A percentile compares a stretch with the other conserved stretches of the same genome.
Evolutionary conservation across 2,329 filamentous ascomycete genomes (phyloP).

Genomic region (Monilinia vaccinii-corymbosi): DNA sequence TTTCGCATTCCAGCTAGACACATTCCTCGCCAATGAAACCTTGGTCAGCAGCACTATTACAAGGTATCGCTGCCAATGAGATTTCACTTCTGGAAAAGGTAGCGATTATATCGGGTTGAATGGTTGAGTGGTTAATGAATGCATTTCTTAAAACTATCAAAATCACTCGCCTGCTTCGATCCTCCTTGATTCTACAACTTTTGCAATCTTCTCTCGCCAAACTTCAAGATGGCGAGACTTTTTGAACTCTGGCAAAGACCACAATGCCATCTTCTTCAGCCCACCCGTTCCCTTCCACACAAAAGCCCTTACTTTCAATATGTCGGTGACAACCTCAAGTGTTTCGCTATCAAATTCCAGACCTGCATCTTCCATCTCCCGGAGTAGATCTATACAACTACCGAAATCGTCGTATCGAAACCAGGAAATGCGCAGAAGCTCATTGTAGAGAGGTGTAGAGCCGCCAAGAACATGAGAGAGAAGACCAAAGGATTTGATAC

Average conservation of each 20-base stretch:
- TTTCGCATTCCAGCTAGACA: too few relatives aligned
- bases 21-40: neutral
- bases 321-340: slow-evolving; percentile 20
- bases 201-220: slow-evolving; percentile 22
- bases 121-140: too few relatives aligned
- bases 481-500: slow-evolving; percentile 57
- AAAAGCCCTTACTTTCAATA: slow-evolving; percentile 15
- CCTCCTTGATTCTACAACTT: slow-evolving; percentile 9
- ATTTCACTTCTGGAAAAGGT: neutral
- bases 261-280: slow-evolving; percentile 17
- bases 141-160: neutral
- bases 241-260: slow-evolving; percentile 26
- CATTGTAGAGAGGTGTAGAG: slow-evolving; percentile 60
- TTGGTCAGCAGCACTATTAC: neutral
- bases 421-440: slow-evolving; percentile 55
- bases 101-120: neutral
- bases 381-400: slow-evolving; percentile 19
- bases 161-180: neutral
- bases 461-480: slow-evolving; percentile 64
- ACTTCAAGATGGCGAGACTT: slow-evolving; percentile 13
- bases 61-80: neutral
- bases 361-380: slow-evolving; percentile 28
- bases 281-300: slow-evolving; percentile 18
- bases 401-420: slow-evolving; percentile 44
- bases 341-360: slow-evolving; percentile 28